Conservation (phyloP, 2,329 filamentous ascomycete species). For the Colletotrichum lentis region DNA sequence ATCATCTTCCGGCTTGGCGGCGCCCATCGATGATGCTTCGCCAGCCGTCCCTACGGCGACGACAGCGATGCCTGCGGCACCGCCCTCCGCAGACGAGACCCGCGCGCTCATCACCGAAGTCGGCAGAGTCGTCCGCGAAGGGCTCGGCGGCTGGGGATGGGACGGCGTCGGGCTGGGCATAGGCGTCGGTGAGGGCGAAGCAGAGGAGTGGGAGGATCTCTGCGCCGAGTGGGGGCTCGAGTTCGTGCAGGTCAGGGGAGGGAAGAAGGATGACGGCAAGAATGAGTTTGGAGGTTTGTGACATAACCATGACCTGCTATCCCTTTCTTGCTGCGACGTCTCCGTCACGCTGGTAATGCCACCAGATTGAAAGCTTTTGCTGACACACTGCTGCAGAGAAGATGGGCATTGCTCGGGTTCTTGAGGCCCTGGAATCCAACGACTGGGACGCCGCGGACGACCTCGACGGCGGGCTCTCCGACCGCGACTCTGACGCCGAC, state of each 20-base stretch:
- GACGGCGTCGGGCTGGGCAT: slow-evolving; percentile 70
- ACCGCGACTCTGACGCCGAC: slow-evolving; percentile 47
- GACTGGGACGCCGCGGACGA: slow-evolving; percentile 62
- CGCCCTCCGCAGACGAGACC: slow-evolving; percentile 39
- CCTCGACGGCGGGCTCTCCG: slow-evolving; percentile 39
- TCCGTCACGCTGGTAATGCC: background rate
- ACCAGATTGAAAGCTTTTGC: background rate
- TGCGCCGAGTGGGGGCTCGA: slow-evolving; percentile 67
- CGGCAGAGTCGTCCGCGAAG: slow-evolving; percentile 63
- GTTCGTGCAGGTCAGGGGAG: slow-evolving; percentile 64
- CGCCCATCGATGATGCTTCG: background rate
- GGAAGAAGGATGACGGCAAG: slow-evolving; percentile 48
- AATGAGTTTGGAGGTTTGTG: slow-evolving; percentile 68
- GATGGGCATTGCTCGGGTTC: slow-evolving; percentile 64
- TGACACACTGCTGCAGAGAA: slow-evolving; percentile 56
- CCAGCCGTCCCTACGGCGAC: background rate
- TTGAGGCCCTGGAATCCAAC: slow-evolving; percentile 71
- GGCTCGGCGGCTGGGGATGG: slow-evolving; percentile 69
- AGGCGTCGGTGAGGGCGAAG: slow-evolving; percentile 57
- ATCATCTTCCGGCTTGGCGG: background rate
- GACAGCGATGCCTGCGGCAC: background rate
- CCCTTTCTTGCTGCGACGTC: background rate
- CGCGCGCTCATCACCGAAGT: slow-evolving; percentile 60
- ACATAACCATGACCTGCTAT: background rate
- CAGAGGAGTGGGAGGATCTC: slow-evolving; percentile 68